A percentile compares a stretch with the other conserved stretches of the same genome.
phyloP scores from a whole-genome alignment of 176 grass and related monocot genomes.

The Miscanthus lutarioriparius region DNA sequence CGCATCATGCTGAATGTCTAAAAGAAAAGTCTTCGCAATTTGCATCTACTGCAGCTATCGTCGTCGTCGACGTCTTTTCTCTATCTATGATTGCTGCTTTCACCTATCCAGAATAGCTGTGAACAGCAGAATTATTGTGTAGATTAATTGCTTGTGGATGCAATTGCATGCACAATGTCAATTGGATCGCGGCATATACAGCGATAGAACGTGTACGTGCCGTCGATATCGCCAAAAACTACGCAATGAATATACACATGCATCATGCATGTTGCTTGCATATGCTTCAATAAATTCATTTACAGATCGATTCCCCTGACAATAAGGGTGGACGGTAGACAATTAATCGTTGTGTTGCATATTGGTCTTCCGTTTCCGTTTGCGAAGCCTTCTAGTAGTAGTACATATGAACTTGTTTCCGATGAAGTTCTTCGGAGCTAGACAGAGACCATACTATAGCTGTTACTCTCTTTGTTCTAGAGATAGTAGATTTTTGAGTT shows the following conservation, averaged over 20 bases:
- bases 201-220: not conserved
- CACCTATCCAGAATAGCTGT: not conserved
- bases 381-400: too few species aligned
- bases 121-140: not conserved
- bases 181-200: not conserved
- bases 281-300: not conserved
- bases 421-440: too few species aligned
- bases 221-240: constrained; percentile 6
- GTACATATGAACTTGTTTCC: too few species aligned
- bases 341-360: too few species aligned
- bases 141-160: not conserved
- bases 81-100: constrained; percentile 5
- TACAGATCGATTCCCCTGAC: too few species aligned
- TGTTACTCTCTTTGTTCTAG: too few species aligned
- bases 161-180: not conserved
- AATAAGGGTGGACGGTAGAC: too few species aligned
- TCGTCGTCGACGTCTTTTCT: not conserved
- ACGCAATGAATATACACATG: not conserved
- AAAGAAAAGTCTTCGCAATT: not conserved
- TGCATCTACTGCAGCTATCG: not conserved
- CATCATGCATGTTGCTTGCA: not conserved
- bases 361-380: too few species aligned
- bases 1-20: not conserved
- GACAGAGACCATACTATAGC: too few species aligned
- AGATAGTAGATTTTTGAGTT: too few species aligned